Base-by-base conservation (phyloP, 768 basidiomycete genomes). In the Amanita rimosa region DNA sequence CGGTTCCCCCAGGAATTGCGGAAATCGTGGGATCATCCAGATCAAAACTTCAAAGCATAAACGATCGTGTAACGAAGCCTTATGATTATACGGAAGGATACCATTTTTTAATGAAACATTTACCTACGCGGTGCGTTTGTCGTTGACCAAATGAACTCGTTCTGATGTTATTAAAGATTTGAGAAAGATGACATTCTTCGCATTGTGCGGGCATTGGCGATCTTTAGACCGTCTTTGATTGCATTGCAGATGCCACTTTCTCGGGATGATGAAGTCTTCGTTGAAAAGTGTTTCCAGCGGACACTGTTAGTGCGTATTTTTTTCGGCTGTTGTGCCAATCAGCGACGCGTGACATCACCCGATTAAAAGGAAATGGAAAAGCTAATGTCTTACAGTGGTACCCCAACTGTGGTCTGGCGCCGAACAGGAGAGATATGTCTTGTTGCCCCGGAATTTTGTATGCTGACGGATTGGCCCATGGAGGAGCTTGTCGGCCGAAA, bases 51-150 rank as follows among this genome's bases (percentile, higher is more conserved):
- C 73, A 81, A 69, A 67, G 75, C 68, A 66, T 87, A 70, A 67
- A 73, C 70, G 72, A 79, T 67, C 62, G 80, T 76, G 73, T 83
- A 39, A 78, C 81, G 13, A 72, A 76, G 59, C 86, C 91, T 4
- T 95, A 92, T 60, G 92, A 95, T 62, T 96, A 97, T 59, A 95
- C 91, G 13, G 86, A 96, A 69, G 92, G 92, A 17, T 97, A 97
- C 61, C 95, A 96, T 63, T 89, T 87, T 62, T 71, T 97, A 56
- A 97, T 98, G 91, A 88, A 91, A 67, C 87, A 92, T 65, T 71
- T 98, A 44, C 84, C 84, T 37, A 77, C 70, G 57, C 78, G 84
- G 91, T 88, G 62, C 66, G 84, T 80, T 56, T 33, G 9, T 49
- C 34, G 57, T 54, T 57, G 61, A 60, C 55, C 60, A 62, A 65